Base-by-base conservation (phyloP, 2,329 filamentous ascomycete species). In the Colletotrichum truncatum region DNA sequence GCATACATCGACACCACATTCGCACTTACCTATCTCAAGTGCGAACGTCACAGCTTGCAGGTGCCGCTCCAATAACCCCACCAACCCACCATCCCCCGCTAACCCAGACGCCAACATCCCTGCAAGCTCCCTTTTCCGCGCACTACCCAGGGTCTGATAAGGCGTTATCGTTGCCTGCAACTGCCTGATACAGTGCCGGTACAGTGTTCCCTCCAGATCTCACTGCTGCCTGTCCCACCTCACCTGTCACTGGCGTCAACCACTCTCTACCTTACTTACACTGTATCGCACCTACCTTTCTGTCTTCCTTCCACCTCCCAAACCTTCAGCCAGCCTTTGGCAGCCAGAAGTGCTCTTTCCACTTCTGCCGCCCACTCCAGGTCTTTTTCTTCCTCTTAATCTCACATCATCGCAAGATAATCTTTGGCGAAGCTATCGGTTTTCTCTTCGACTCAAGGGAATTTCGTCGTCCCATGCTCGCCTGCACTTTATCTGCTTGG, bases 91-190 rank as follows among this genome's bases (percentile, higher is more conserved):
- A 39, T 58, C 60, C 28, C 52, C 60, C 64, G 16, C 39, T 30
- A 45, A 30, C 38, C 28, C 28, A 25, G 58, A 32, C 32, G 36
- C 30, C 51, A 14, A 28, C 30, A 56, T 36, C 61, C 64, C 23
- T 64, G 54, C 41, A 64, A 60, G 28, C 39, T 45, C 26, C 57
- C 52, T 21, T 32, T 25, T 48, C 41, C 36, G 34, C 54, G 28
- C 54, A 25, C 46, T 39, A 18, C 23, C 43, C 21, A 16, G 56
- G 45, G 39, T 67, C 34, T 51, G 64, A 63, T 61, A 67, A 60
- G 57, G 53, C 41, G 70, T 74, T 74, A 75, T 75, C 71, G 68
- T 68, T 74, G 70, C 72, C 71, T 73, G 32, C 60, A 41, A 64
- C 64, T 67, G 64, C 59, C 62, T 68, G 59, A 68, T 63, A 66